Conservation (phyloP, 164 flowering plant genomes). For the Annona squamosa region DNA sequence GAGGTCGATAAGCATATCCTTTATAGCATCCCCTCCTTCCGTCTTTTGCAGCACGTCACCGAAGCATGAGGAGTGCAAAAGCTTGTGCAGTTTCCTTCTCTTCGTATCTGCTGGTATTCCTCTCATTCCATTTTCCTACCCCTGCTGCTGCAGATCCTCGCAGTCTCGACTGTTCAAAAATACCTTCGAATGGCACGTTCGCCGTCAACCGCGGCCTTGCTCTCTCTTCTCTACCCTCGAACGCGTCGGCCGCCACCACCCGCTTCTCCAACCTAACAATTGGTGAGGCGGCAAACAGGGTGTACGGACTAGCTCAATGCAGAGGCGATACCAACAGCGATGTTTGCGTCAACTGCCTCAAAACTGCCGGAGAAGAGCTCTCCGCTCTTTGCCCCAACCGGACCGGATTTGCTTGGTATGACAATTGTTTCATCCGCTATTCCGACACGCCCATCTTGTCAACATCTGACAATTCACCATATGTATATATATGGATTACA, state of each 20-base stretch:
- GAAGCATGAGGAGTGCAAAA: too few species aligned
- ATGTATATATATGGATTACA: too few species aligned
- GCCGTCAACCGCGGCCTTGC: conserved; percentile 2
- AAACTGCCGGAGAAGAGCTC: background rate
- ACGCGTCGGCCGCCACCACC: background rate
- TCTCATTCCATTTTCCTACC: too few species aligned
- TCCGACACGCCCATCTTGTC: background rate
- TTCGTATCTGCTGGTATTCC: too few species aligned
- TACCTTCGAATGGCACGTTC: background rate
- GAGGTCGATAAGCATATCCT: too few species aligned
- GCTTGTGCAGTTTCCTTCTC: too few species aligned
- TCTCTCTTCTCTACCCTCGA: conserved; percentile 5
- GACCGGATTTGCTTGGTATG: conserved; percentile 9
- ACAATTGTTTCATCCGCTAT: conserved; percentile 13
- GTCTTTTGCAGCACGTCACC: too few species aligned
- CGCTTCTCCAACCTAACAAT: conserved; percentile 4
- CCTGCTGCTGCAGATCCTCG: too few species aligned
- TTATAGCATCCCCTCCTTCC: too few species aligned
- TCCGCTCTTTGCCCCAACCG: background rate
- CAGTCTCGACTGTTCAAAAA: too few species aligned
- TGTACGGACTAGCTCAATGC: conserved; percentile 11
- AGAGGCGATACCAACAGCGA: conserved; percentile 6
- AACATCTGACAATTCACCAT: too few species aligned
- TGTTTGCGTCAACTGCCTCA: conserved; percentile 6
- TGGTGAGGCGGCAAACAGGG: background rate